Evolutionary conservation across 208 protist species (phyloP).

Genomic region (Novymonas esmeraldas): DNA sequence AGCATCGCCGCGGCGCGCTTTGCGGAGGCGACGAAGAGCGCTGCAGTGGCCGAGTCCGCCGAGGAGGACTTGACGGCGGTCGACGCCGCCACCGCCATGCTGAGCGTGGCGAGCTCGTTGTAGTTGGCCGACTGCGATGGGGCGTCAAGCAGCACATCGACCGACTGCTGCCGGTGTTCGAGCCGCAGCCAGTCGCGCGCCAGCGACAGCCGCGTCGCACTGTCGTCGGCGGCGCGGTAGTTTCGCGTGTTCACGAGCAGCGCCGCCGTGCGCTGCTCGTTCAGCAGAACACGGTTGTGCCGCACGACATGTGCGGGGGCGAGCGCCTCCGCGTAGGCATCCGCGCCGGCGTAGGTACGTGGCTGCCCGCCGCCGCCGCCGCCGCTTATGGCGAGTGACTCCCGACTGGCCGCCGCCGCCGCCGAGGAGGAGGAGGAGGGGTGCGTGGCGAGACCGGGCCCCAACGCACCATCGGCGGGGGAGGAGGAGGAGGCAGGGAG

Average conservation of each 20-base stretch:
- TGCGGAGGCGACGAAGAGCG: constrained; percentile 46
- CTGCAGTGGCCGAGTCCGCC: constrained; percentile 29
- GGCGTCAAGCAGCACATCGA: constrained; percentile 76
- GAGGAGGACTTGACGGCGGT: constrained; percentile 9
- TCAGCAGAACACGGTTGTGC: constrained; percentile 54
- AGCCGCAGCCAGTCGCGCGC: constrained; percentile 67
- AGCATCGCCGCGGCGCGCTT: constrained; percentile 71
- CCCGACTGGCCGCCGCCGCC: no score
- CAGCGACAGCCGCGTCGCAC: constrained; percentile 39
- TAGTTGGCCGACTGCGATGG: constrained; percentile 55
- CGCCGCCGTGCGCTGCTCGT: constrained; percentile 48
- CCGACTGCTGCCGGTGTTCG: constrained; percentile 46
- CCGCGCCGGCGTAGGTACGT: constrained; percentile 46
- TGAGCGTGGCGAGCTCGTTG: constrained; percentile 65
- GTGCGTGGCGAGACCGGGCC: background rate
- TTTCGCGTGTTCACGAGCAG: constrained; percentile 28
- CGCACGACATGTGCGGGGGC: constrained; percentile 32
- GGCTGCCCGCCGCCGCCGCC: background rate
- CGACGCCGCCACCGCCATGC: constrained; percentile 60
- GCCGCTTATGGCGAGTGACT: no score
- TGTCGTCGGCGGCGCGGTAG: constrained; percentile 48
- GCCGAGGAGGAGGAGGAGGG: background rate
- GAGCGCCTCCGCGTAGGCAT: constrained; percentile 54
- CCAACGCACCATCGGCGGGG: background rate
- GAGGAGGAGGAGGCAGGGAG: background rate